Base-by-base conservation (phyloP, 164 flowering plant genomes). In the Stephania japonica region DNA sequence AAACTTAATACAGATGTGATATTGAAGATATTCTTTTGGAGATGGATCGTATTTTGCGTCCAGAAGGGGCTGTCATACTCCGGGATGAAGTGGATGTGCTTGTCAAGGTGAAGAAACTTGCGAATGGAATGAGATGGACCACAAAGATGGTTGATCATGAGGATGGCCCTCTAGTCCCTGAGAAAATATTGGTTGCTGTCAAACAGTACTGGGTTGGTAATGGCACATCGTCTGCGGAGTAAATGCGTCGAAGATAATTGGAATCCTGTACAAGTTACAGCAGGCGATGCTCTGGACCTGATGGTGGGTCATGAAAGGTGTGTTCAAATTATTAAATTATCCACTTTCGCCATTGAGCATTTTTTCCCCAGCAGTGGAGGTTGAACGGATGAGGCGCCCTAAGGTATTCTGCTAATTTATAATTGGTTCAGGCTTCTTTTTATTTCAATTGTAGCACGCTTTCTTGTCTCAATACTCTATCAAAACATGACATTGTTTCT, bases 11-110 rank as follows among this genome's bases (percentile, higher is more conserved):
- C 82, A 93, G 98, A 78, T 93, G 98, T 70, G 76, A 86, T 42
- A 70, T 65, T 18, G 95, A 88, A 76, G 95, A 93, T 83, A 89
- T 93, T 78, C 90, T 93, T 75, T 69, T 91, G 67, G 98, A 91
- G 87, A 93, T 93, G 97, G 98, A 93, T 74, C 79, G 98, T 27
- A 93, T 93, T 75, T 67, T 93, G 75, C 82, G 98, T 50, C 98
- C 98, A 14, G 98, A 93, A 81, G 98, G 98, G 7, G 92, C 98
- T 41, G 88, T 93, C 23, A 90, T 93, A 76, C 75, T 93, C 81
- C 90, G 98, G 0, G 98, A 93, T 61, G 90, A 91, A 73, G 92
- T 90, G 9, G 93, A 91, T 76, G 85, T 78, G 70, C 70, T 93
- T 25, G 81, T 87, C 42, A 89, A 86, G 85, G 91, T 93, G 74